These are phyloP conservation scores for Coix lacrymajobi DNA, from an alignment of 176 grass and related monocot species.

Conservation along the genomic window DNA sequence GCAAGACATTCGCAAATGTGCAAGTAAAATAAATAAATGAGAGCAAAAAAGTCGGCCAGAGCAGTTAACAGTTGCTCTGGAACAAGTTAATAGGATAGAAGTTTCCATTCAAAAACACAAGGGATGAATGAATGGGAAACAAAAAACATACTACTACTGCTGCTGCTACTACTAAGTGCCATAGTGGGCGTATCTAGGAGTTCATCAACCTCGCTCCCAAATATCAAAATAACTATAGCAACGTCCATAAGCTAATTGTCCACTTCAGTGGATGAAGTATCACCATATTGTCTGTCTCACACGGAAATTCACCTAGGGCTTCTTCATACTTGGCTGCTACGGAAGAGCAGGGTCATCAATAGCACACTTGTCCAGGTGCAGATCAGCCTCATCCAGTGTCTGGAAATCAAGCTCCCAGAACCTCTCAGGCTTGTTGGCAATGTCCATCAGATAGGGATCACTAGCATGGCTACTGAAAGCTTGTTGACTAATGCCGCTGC, in stretches of 20 bases:
- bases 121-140: slow-evolving; percentile 24
- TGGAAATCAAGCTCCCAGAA: slow-evolving; percentile 63
- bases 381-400: slow-evolving; percentile 20
- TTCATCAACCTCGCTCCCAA: neutral
- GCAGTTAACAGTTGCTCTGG: neutral
- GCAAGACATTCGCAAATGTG: neutral
- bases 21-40: neutral
- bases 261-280: slow-evolving; percentile 29
- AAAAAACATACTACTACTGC: neutral
- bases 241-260: slow-evolving; percentile 2
- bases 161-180: neutral
- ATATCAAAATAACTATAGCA: slow-evolving; percentile 39
- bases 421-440: slow-evolving; percentile 12
- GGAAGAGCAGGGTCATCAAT: slow-evolving; percentile 21
- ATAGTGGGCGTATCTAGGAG: slow-evolving; percentile 24
- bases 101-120: slow-evolving; percentile 38
- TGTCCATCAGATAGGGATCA: slow-evolving; percentile 22
- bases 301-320: slow-evolving; percentile 18
- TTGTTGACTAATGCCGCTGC: slow-evolving; percentile 19
- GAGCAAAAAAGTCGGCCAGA: slow-evolving; percentile 3
- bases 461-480: slow-evolving; percentile 5
- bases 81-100: slow-evolving; percentile 12
- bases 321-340: slow-evolving; percentile 25
- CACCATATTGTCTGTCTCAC: neutral
- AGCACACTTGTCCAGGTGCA: slow-evolving; percentile 42